Evolutionary conservation across 2,329 filamentous ascomycete species (phyloP).

Genomic region (Grosmannia huntii): DNA sequence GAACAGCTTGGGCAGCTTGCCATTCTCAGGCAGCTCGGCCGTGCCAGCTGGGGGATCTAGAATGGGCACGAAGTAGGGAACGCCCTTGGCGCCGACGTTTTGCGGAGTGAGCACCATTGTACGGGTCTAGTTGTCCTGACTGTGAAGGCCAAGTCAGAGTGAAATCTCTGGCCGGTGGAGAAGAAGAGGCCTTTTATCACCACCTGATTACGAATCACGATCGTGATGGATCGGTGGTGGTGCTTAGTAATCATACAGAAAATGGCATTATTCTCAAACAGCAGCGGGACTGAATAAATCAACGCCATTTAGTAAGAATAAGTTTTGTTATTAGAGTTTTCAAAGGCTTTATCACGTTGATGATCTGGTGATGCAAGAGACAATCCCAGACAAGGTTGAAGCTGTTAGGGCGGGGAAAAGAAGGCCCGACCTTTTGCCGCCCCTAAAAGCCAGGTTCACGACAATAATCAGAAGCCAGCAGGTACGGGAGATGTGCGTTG

Average conservation of each 20-base stretch:
- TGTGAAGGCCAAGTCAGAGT: too few relatives aligned
- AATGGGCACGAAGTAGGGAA: constrained; percentile 30
- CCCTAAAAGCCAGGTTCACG: too few relatives aligned
- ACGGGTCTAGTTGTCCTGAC: too few relatives aligned
- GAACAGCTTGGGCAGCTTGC: constrained; percentile 25
- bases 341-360: too few relatives aligned
- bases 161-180: too few relatives aligned
- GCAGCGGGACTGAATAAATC: neutral
- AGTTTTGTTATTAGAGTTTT: too few relatives aligned
- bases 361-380: too few relatives aligned
- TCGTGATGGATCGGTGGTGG: too few relatives aligned
- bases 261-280: neutral
- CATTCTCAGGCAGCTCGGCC: constrained; percentile 24
- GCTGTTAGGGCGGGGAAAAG: too few relatives aligned
- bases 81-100: constrained; percentile 17
- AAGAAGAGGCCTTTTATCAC: neutral
- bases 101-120: constrained; percentile 2
- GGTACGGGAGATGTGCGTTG: neutral
- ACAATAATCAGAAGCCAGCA: neutral
- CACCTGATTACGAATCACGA: neutral
- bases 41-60: constrained; percentile 27
- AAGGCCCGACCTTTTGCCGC: too few relatives aligned
- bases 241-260: too few relatives aligned
- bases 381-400: too few relatives aligned
- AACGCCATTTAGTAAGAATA: neutral